A percentile compares a stretch with the other conserved stretches of the same genome.
Evolutionary conservation across 306 rosid genomes (phyloP).

Genomic region (Morella rubra): DNA sequence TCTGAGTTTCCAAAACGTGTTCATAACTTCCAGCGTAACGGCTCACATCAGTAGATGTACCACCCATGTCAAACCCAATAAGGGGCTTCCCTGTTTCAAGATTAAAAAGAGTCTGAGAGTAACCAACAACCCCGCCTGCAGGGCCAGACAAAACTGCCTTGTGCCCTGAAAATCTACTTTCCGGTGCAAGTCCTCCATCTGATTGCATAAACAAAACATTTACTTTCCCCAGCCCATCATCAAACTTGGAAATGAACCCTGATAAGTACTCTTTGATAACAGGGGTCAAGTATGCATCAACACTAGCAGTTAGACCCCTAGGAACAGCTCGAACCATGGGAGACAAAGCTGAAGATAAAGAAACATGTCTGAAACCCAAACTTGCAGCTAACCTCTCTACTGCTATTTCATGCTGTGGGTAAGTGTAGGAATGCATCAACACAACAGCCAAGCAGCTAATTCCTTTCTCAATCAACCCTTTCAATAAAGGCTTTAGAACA

Average conservation of each 20-base stretch:
- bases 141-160: constrained; percentile 96
- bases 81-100: constrained; percentile 85
- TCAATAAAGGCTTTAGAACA: constrained; percentile 55
- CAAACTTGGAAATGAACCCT: constrained; percentile 86
- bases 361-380: constrained; percentile 88
- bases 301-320: constrained; percentile 92
- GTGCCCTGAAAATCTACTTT: constrained; percentile 87
- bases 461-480: constrained; percentile 60
- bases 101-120: constrained; percentile 83
- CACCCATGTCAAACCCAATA: constrained; percentile 98
- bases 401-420: constrained; percentile 70
- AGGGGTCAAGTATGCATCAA: constrained; percentile 97
- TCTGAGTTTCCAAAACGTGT: constrained; percentile 90
- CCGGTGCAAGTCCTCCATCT: constrained; percentile 97
- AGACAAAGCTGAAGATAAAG: constrained; percentile 85
- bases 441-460: constrained; percentile 84
- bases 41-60: constrained; percentile 97
- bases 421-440: constrained; percentile 90
- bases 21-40: constrained; percentile 90
- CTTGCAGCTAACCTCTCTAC: constrained; percentile 60
- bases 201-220: constrained; percentile 98
- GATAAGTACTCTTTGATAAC: constrained; percentile 89
- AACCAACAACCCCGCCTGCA: constrained; percentile 98
- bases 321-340: constrained; percentile 98
- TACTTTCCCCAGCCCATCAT: constrained; percentile 64